Evolutionary conservation across 1,139 yeast genomes (phyloP).

Genomic region (Pichia sp.): DNA sequence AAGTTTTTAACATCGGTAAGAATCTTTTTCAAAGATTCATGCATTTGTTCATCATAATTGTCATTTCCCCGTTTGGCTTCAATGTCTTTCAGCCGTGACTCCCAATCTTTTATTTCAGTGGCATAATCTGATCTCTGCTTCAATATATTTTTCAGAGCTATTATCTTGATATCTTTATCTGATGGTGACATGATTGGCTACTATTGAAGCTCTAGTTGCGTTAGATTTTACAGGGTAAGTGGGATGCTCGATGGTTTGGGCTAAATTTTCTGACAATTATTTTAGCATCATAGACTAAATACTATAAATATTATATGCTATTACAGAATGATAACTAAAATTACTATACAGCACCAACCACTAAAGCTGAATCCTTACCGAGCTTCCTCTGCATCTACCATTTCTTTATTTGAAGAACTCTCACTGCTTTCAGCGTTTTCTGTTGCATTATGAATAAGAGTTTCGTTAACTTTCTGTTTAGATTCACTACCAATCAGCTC

Average conservation of each 20-base stretch:
- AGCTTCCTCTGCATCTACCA: not conserved
- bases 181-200: slow-evolving; percentile 58
- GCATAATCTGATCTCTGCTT: slow-evolving; percentile 65
- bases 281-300: too few relatives aligned
- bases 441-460: not conserved
- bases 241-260: too few relatives aligned
- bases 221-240: too few relatives aligned
- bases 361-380: too few relatives aligned
- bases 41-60: slow-evolving; percentile 39
- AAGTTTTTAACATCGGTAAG: slow-evolving; percentile 26
- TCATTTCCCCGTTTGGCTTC: slow-evolving; percentile 30
- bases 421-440: not conserved
- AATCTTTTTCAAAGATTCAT: slow-evolving; percentile 47
- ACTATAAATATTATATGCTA: too few relatives aligned
- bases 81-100: slow-evolving; percentile 39
- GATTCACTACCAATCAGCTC: not conserved
- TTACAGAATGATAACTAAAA: too few relatives aligned
- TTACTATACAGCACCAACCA: too few relatives aligned
- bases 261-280: too few relatives aligned
- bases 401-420: not conserved
- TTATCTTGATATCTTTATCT: slow-evolving; percentile 64
- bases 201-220: too few relatives aligned
- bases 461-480: not conserved
- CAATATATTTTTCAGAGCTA: slow-evolving; percentile 63
- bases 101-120: slow-evolving; percentile 49